Evolutionary conservation across 352 stramenopile species (phyloP).

Genomic region (Globisporangium iwayamae): DNA sequence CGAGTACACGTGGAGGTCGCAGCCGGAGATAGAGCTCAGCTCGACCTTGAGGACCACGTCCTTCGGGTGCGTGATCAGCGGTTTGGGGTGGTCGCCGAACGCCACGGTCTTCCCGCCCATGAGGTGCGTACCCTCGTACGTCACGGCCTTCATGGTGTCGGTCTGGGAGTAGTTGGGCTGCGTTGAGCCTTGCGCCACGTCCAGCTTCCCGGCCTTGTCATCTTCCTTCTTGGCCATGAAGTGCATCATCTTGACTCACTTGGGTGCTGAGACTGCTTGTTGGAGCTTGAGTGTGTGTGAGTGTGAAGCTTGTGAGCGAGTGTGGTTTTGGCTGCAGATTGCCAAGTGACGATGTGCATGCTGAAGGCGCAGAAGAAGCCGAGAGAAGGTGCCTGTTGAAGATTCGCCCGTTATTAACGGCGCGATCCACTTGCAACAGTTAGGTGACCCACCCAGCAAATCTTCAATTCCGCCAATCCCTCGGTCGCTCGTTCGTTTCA

Average conservation of each 20-base stretch:
- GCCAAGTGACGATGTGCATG: background rate
- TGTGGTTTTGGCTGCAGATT: background rate
- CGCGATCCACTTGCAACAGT: background rate
- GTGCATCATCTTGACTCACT: conserved; percentile 19
- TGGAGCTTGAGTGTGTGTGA: background rate
- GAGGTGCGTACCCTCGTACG: conserved; percentile 21
- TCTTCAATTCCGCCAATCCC: too few species aligned
- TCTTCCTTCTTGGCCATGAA: conserved; percentile 29
- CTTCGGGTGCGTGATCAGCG: conserved; percentile 27
- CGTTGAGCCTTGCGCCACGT: conserved; percentile 20
- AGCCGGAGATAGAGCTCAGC: conserved; percentile 35
- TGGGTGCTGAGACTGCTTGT: background rate
- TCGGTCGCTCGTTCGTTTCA: too few species aligned
- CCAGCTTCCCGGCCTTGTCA: conserved; percentile 27
- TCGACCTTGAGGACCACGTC: conserved; percentile 31
- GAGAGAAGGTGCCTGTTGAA: too few species aligned
- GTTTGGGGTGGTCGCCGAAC: conserved; percentile 24
- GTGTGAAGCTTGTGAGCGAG: background rate
- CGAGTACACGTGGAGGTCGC: conserved; percentile 35
- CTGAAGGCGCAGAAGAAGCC: too few species aligned
- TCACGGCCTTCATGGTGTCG: conserved; percentile 34
- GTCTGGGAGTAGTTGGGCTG: conserved; percentile 25
- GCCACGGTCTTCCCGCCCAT: conserved; percentile 26
- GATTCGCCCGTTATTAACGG: background rate
- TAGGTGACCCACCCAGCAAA: background rate